Base-by-base conservation (phyloP, 768 basidiomycete genomes). In the Lactifluus volemus region DNA sequence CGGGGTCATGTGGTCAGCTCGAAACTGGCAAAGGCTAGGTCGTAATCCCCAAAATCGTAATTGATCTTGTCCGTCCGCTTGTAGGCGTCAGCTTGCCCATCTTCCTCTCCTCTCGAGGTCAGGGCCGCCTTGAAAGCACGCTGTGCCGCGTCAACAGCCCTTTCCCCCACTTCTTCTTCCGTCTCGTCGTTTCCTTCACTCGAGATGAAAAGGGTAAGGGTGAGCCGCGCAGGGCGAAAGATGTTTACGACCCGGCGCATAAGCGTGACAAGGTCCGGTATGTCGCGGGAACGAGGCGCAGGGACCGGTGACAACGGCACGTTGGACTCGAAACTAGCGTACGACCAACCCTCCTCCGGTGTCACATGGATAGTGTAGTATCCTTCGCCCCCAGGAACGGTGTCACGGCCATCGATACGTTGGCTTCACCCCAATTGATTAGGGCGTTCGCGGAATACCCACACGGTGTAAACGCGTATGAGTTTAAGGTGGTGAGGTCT, bases 281-380 rank as follows among this genome's bases (percentile, higher is more conserved):
- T 81, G 58, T 72, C 67, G 29, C 69, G 72, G 53, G 72, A 66
- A 44, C 67, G 62, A 57, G 71, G 69, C 58, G 74, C 74, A 15
- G 76, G 72, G 30, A 73, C 70, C 47, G 73, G 64, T 47, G 75
- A 71, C 48, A 87, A 76, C 4, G 92, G 92, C n/a, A 97, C 84
- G 73, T 99, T 99, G 77, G 92, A 96, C 75, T 99, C 97, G 77
- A 99, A 98, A 68, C 89, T 92, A 65, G 97, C 97, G 73, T 97
- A 99, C 49, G 94, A 97, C 89, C 93, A 98, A 58, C 91, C 96
- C 68, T 90, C 86, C 73, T 98, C 97, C 30, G 97, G 97, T 0
- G 97, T 99, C 61, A 98, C 96, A 71, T 99, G 97, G 58, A 99
- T 96, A 7, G 93, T 98, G 72, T 92, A 98, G 74, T 99, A 99